Evolutionary conservation across 495 filamentous ascomycete species (phyloP).

Genomic region (Durotheca rogersii): DNA sequence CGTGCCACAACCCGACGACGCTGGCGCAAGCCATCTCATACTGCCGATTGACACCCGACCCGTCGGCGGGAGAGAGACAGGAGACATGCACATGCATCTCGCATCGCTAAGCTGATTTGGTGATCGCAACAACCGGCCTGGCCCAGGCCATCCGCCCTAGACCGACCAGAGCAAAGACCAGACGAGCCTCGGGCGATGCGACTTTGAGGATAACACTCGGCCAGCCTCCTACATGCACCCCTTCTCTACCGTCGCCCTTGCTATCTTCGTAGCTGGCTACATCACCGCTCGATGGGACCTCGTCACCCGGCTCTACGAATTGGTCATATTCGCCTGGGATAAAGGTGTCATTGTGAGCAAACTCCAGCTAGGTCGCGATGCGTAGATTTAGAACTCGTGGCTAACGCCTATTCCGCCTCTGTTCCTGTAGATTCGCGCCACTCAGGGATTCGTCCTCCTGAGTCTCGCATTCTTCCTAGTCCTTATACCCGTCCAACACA

Average conservation of each 20-base stretch:
- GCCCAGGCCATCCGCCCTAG: no score
- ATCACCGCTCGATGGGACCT: conserved; percentile 98
- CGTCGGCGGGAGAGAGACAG: neutral
- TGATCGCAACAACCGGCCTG: neutral
- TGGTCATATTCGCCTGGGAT: conserved; percentile 96
- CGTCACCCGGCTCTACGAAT: conserved; percentile 90
- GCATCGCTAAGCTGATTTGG: neutral
- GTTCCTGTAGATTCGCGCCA: conserved; percentile 45
- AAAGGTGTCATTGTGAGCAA: conserved; percentile 91
- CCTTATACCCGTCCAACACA: conserved; percentile 49
- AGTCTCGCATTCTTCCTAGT: conserved; percentile 46
- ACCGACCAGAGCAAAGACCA: neutral
- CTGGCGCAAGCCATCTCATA: neutral
- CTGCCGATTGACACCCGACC: neutral
- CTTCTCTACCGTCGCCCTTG: conserved; percentile 88
- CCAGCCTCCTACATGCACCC: conserved; percentile 72
- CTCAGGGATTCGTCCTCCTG: conserved; percentile 45
- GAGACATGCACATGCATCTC: neutral
- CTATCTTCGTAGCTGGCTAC: conserved; percentile 98
- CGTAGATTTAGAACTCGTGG: conserved; percentile 3
- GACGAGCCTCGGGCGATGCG: conserved; percentile 27
- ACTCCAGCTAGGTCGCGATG: neutral
- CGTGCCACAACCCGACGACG: conserved; percentile 20
- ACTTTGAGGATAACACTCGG: conserved; percentile 21
- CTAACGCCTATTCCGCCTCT: conserved; percentile 8